These are phyloP conservation scores for Leishmania mexicana DNA, from an alignment of 208 protist species.

Conservation along the genomic window DNA sequence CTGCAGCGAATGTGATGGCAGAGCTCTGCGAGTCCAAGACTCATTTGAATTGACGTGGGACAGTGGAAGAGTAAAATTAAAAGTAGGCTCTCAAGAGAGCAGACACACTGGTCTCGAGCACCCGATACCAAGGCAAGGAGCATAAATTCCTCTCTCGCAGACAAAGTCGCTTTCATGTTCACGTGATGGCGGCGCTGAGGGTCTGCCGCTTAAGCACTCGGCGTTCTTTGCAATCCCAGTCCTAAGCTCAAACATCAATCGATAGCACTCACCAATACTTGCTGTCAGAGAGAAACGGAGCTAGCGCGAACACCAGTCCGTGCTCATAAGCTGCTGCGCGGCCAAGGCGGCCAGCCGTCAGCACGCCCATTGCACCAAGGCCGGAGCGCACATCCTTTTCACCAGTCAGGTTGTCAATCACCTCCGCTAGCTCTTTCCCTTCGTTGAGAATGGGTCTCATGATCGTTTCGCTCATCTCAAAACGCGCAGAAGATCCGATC, in stretches of 20 bases:
- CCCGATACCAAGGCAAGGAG: neutral
- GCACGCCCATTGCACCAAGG: constrained; percentile 81
- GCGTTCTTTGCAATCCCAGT: neutral
- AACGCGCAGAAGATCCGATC: constrained; percentile 74
- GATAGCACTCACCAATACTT: constrained; percentile 61
- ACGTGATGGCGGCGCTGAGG: neutral
- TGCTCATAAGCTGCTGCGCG: constrained; percentile 71
- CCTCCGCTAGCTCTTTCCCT: constrained; percentile 75
- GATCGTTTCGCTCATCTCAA: constrained; percentile 75
- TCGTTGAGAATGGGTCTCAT: constrained; percentile 74
- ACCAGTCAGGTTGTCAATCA: constrained; percentile 80
- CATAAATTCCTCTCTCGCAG: neutral
- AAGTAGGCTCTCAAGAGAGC: neutral
- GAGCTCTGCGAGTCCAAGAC: neutral
- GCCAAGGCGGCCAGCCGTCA: constrained; percentile 68
- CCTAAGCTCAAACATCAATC: neutral
- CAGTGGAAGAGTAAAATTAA: constrained; percentile 9
- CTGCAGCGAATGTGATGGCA: neutral
- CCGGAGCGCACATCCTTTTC: constrained; percentile 75
- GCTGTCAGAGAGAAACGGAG: constrained; percentile 71
- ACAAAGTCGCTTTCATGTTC: neutral
- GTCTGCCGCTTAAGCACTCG: neutral
- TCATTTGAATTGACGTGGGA: neutral
- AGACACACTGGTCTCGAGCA: neutral
- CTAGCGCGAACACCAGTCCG: constrained; percentile 81